Percentiles rank a stretch among this genome's conserved stretches.
phyloP scores from a whole-genome alignment of 148 eudicot genomes.

The Simmondsia chinensis region DNA sequence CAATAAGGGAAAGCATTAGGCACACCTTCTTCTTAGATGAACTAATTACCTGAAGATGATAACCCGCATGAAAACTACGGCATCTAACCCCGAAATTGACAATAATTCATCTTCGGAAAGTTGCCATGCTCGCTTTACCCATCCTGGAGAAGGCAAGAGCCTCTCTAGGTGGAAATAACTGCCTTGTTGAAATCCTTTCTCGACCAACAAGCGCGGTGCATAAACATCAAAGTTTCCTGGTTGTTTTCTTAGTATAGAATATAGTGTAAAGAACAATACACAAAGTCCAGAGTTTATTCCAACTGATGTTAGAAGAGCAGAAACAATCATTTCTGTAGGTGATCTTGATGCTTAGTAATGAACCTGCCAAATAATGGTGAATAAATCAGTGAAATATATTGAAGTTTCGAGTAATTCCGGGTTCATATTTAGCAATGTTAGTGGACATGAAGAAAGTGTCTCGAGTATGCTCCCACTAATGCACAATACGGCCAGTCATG shows the following conservation, averaged over 20 bases:
- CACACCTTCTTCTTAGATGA: no score
- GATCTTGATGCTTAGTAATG: no score
- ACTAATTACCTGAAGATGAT: conserved; percentile 51
- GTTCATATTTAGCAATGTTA: no score
- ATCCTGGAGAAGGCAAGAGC: conserved; percentile 51
- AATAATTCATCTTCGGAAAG: conserved; percentile 58
- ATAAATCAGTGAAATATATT: no score
- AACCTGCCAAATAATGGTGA: no score
- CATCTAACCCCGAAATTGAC: conserved; percentile 68
- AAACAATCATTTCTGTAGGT: conserved; percentile 44
- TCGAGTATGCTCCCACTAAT: no score
- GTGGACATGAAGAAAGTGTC: no score
- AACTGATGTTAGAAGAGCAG: conserved; percentile 68
- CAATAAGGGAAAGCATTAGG: no score
- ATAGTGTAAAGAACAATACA: conserved; percentile 45
- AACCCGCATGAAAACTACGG: conserved; percentile 61
- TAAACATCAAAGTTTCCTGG: conserved; percentile 49
- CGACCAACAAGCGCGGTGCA: conserved; percentile 46
- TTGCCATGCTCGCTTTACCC: conserved; percentile 63
- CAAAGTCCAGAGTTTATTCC: conserved; percentile 68
- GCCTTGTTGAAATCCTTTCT: conserved; percentile 16
- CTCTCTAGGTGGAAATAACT: conserved; percentile 19
- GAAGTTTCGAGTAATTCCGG: no score
- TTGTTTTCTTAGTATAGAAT: conserved; percentile 59
- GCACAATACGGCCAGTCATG: no score